Conservation (phyloP, 2,329 filamentous ascomycete genomes). For the Aspergillus novoparasiticus region DNA sequence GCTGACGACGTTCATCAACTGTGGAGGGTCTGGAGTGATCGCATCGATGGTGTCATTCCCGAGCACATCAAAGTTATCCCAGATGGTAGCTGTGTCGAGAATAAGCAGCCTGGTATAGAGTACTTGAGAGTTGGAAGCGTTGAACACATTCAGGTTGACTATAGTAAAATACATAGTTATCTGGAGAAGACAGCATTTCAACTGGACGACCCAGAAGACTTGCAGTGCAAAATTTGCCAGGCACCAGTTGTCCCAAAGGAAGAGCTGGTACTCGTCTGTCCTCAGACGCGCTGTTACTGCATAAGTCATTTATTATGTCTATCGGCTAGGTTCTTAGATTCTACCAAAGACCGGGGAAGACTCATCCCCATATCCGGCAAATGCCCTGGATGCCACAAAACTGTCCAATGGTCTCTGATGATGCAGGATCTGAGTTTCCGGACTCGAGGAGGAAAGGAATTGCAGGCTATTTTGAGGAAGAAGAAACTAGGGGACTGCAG, state of each 20-base stretch:
- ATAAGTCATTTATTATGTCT: conserved; percentile 61
- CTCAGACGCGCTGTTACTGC: conserved; percentile 49
- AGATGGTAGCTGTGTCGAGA: conserved; percentile 45
- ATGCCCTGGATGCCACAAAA: conserved; percentile 70
- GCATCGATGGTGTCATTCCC: conserved; percentile 52
- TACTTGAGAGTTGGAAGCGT: conserved; percentile 41
- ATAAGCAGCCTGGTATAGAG: conserved; percentile 13
- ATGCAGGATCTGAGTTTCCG: conserved; percentile 81
- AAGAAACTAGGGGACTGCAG: conserved; percentile 38
- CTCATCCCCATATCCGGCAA: conserved; percentile 68
- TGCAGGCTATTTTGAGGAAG: conserved; percentile 67
- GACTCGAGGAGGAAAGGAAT: conserved; percentile 68
- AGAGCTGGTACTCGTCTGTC: conserved; percentile 56
- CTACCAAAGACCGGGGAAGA: conserved; percentile 36
- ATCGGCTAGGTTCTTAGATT: conserved; percentile 53
- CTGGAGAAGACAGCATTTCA: conserved; percentile 54
- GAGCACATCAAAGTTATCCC: conserved; percentile 56
- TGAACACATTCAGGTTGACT: conserved; percentile 55
- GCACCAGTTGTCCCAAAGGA: conserved; percentile 37
- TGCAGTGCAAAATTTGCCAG: conserved; percentile 55
- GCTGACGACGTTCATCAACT: conserved; percentile 65
- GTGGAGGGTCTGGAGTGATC: conserved; percentile 65
- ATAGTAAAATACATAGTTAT: conserved; percentile 51
- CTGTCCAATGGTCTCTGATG: conserved; percentile 72
- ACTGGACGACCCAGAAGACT: conserved; percentile 39